A percentile compares a stretch with the other conserved stretches of the same genome.
phyloP scores from a whole-genome alignment of 768 basidiomycete species.

The Chalciporus sphaerocephalus region DNA sequence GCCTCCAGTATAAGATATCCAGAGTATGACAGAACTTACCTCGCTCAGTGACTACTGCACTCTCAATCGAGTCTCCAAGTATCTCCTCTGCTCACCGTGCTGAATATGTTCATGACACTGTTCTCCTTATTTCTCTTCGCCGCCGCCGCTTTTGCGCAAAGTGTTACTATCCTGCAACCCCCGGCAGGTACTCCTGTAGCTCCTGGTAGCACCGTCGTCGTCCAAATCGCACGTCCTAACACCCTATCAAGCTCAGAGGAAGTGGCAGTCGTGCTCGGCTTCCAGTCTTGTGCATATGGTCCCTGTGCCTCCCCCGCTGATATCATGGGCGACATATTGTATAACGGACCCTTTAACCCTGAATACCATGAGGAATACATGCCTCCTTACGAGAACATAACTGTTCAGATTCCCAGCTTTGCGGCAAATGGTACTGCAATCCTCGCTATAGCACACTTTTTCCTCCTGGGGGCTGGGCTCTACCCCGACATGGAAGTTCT shows the following conservation, averaged over 20 bases:
- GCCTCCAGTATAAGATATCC: slow-evolving; percentile 6
- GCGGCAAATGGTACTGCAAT: slow-evolving; percentile 29
- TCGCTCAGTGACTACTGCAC: not conserved
- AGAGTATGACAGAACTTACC: not conserved
- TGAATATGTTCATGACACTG: slow-evolving; percentile 17
- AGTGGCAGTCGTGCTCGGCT: slow-evolving; percentile 43
- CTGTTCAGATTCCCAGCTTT: slow-evolving; percentile 36
- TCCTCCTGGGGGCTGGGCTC: slow-evolving; percentile 35
- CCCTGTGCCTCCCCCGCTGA: slow-evolving; percentile 26
- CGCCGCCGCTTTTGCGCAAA: slow-evolving; percentile 39
- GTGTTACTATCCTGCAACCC: slow-evolving; percentile 39
- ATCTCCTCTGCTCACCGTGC: not conserved
- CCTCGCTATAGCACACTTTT: slow-evolving; percentile 36
- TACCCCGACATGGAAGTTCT: slow-evolving; percentile 30
- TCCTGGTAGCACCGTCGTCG: slow-evolving; percentile 37
- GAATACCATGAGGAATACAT: slow-evolving; percentile 27
- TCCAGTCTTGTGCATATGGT: slow-evolving; percentile 36
- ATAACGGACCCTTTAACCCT: slow-evolving; percentile 43
- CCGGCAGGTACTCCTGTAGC: slow-evolving; percentile 32
- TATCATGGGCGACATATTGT: slow-evolving; percentile 42
- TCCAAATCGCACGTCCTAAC: slow-evolving; percentile 45
- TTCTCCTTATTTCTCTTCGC: slow-evolving; percentile 26
- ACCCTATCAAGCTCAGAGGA: slow-evolving; percentile 38
- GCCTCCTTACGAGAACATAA: slow-evolving; percentile 44
- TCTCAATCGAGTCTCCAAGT: not conserved